Evolutionary conservation across 148 eudicot species (phyloP).

Genomic region (Spergularia marina): DNA sequence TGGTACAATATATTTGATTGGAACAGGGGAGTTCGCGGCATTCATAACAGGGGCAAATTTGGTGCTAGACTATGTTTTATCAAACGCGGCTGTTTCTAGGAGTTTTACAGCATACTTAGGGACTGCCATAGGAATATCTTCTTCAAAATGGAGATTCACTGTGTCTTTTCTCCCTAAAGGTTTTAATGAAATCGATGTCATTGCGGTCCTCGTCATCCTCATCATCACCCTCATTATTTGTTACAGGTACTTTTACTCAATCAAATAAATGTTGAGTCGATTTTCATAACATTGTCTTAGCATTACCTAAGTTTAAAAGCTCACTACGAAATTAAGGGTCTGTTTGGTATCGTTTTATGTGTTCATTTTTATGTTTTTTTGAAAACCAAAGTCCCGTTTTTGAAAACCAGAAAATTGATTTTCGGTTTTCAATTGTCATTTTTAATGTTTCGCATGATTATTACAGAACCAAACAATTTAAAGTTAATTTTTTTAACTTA

Average conservation of each 20-base stretch:
- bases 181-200: conserved; percentile 73
- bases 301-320: no score
- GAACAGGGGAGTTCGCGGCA: conserved; percentile 80
- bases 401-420: not conserved
- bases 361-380: no score
- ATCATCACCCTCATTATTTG: conserved; percentile 75
- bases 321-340: no score
- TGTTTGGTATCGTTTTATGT: no score
- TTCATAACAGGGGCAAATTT: conserved; percentile 73
- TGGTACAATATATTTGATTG: not conserved
- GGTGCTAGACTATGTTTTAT: conserved; percentile 72
- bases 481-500: not conserved
- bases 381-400: no score
- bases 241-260: conserved; percentile 55
- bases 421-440: not conserved
- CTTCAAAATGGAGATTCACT: conserved; percentile 55
- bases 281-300: no score
- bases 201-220: conserved; percentile 71
- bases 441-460: not conserved
- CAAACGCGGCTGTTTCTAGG: conserved; percentile 84
- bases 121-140: conserved; percentile 63
- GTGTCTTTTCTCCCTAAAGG: conserved; percentile 62
- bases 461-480: no score
- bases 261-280: no score
- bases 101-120: conserved; percentile 75